phyloP scores from a whole-genome alignment of 352 stramenopile species.

The Phytophthora crassamura region DNA sequence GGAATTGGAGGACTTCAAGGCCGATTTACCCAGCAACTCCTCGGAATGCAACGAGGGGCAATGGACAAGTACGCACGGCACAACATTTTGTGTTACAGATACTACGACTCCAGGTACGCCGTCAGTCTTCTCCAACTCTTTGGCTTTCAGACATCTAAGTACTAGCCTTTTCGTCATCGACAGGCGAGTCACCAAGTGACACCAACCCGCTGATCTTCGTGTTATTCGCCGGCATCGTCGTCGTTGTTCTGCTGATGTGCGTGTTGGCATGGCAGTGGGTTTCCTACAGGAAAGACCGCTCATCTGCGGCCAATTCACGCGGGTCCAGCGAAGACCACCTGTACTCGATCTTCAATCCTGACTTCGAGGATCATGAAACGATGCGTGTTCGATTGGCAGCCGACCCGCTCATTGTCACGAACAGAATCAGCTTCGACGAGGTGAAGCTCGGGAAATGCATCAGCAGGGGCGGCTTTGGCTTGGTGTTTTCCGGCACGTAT shows the following conservation, averaged over 20 bases:
- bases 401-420: constrained; percentile 53
- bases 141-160: background rate
- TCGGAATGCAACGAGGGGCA: constrained; percentile 17
- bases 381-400: constrained; percentile 35
- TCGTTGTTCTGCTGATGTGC: constrained; percentile 38
- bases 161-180: background rate
- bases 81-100: constrained; percentile 38
- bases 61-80: constrained; percentile 32
- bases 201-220: constrained; percentile 29
- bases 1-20: constrained; percentile 31
- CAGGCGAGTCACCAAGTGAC: constrained; percentile 10
- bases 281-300: constrained; percentile 22
- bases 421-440: constrained; percentile 47
- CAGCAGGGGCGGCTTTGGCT: constrained; percentile 50
- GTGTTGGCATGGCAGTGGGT: constrained; percentile 31
- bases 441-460: constrained; percentile 47
- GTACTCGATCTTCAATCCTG: constrained; percentile 32
- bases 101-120: constrained; percentile 19
- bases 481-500: constrained; percentile 48
- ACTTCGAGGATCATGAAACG: constrained; percentile 35
- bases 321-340: constrained; percentile 13
- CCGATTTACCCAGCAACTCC: constrained; percentile 15
- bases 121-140: background rate
- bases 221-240: constrained; percentile 27
- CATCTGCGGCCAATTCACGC: constrained; percentile 18